These are phyloP conservation scores for Cytospora mali DNA, from an alignment of 2,329 filamentous ascomycete genomes.

Conservation along the genomic window DNA sequence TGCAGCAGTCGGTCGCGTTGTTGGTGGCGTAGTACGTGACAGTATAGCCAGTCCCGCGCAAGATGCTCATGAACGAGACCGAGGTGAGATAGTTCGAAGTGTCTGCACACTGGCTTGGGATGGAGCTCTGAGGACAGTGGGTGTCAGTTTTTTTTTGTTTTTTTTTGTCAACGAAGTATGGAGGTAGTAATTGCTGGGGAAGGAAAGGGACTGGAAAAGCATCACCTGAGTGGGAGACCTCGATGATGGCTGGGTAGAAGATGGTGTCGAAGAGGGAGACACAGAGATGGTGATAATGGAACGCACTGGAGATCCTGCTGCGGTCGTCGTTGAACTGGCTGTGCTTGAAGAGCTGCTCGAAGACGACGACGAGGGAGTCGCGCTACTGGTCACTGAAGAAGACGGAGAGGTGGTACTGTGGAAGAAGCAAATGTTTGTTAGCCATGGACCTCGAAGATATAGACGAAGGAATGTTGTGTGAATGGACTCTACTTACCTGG, in stretches of 20 bases:
- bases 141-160: background rate
- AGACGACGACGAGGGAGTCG: background rate
- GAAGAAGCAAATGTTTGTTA: background rate
- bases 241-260: background rate
- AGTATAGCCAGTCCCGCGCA: constrained; percentile 15
- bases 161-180: too few species aligned
- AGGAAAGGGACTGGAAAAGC: background rate
- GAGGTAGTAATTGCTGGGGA: background rate
- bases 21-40: constrained; percentile 11
- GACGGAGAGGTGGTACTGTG: background rate
- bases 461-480: too few species aligned
- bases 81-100: constrained; percentile 18
- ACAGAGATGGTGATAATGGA: background rate
- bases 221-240: constrained; percentile 2
- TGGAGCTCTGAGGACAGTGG: background rate
- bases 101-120: constrained; percentile 16
- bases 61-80: constrained; percentile 22
- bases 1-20: constrained; percentile 17
- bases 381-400: background rate
- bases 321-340: background rate
- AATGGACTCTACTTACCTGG: background rate
- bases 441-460: background rate
- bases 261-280: background rate
- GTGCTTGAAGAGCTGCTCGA: constrained; percentile 4
- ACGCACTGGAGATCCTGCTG: constrained; percentile 14